Conservation (phyloP, 192 early-diverging fungal genomes). For the Podila verticillata region DNA sequence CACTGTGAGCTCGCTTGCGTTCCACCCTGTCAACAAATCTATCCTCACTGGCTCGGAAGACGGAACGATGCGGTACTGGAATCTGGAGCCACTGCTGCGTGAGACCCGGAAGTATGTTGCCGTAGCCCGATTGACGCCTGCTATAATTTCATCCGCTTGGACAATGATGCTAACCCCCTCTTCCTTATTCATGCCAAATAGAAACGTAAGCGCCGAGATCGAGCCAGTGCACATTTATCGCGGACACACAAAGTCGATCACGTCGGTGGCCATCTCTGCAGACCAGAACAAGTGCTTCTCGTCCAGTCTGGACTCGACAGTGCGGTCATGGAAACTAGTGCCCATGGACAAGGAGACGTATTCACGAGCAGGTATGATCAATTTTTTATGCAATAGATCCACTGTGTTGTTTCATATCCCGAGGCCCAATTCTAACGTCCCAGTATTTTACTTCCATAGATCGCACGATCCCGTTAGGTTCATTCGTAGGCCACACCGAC, state of each 20-base stretch:
- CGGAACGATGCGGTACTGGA: constrained; percentile 81
- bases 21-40: constrained; percentile 57
- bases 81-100: constrained; percentile 59
- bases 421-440: background rate
- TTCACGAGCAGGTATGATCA: constrained; percentile 55
- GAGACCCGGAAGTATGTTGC: constrained; percentile 46
- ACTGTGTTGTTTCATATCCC: background rate
- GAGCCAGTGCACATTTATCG: constrained; percentile 80
- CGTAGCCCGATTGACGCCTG: background rate
- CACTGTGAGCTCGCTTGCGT: constrained; percentile 35
- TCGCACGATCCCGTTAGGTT: constrained; percentile 61
- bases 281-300: constrained; percentile 73
- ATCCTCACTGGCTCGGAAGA: constrained; percentile 84
- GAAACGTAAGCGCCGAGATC: constrained; percentile 54
- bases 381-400: background rate
- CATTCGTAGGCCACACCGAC: constrained; percentile 83
- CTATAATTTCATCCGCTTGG: background rate
- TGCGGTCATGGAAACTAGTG: constrained; percentile 74
- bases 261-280: constrained; percentile 67
- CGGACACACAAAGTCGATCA: constrained; percentile 77
- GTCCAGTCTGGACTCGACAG: constrained; percentile 76
- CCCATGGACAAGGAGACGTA: constrained; percentile 63
- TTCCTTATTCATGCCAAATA: background rate
- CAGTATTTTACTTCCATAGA: constrained; percentile 27
- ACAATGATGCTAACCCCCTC: background rate